Conservation (phyloP, 805 yeast genomes). For the Metschnikowia corniflorae region DNA sequence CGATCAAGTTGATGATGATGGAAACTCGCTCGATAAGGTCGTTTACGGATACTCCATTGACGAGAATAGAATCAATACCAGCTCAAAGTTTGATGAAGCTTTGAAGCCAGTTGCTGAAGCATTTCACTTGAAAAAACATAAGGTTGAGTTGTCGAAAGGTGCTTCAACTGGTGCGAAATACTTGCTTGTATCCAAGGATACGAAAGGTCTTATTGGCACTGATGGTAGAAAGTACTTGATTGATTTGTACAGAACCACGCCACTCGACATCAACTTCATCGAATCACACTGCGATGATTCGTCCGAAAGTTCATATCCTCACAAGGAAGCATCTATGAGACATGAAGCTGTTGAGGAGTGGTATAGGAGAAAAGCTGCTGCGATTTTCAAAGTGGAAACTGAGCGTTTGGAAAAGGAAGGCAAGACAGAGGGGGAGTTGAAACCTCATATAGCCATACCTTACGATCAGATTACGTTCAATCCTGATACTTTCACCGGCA, state of each 20-base stretch:
- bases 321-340: slow-evolving; percentile 72
- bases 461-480: slow-evolving; percentile 58
- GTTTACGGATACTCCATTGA: slow-evolving; percentile 75
- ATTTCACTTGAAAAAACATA: slow-evolving; percentile 74
- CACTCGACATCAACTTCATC: slow-evolving; percentile 75
- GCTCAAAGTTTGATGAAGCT: slow-evolving; percentile 50
- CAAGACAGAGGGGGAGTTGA: slow-evolving; percentile 33
- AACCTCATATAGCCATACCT: slow-evolving; percentile 52
- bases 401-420: slow-evolving; percentile 41
- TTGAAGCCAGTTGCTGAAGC: slow-evolving; percentile 64
- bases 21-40: slow-evolving; percentile 39
- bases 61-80: slow-evolving; percentile 45
- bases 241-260: slow-evolving; percentile 81
- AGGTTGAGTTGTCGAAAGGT: slow-evolving; percentile 48
- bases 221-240: slow-evolving; percentile 83
- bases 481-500: slow-evolving; percentile 68
- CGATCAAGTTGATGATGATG: slow-evolving; percentile 21
- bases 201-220: slow-evolving; percentile 81
- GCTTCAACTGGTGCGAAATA: slow-evolving; percentile 35
- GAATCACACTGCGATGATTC: slow-evolving; percentile 48
- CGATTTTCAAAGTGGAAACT: slow-evolving; percentile 46
- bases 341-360: slow-evolving; percentile 88
- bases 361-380: slow-evolving; percentile 71
- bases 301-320: slow-evolving; percentile 64
- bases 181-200: slow-evolving; percentile 66